Base-by-base conservation (phyloP, 2,329 filamentous ascomycete species). In the Penicillium paneum region DNA sequence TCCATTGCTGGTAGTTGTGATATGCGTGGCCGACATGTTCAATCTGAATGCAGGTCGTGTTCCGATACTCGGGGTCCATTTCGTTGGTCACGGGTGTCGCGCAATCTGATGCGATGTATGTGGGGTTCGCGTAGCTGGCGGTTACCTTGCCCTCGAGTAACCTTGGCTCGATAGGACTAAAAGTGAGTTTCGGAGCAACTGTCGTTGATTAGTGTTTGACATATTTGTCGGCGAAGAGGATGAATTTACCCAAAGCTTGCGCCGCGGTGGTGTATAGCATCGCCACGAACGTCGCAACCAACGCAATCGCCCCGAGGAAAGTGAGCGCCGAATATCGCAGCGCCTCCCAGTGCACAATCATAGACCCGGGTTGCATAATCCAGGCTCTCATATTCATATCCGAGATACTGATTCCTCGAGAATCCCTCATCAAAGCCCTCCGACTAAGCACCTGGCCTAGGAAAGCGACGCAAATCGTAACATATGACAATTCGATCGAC, bases 381-480 rank as follows among this genome's bases (percentile, higher is more conserved):
- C 89, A 93, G 40, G 81, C 81, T 43, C 89, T 81, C 87, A 93
- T 91, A 15, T 82, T 86, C 76, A 92, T 83, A 65, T 93, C 89
- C 0, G 89, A 86, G 15, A 93, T 79, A 0, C 84, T 90, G 54
- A 92, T 81, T 2, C 89, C 89, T 3, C 76, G 74, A 0, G 83
- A 81, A 8, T 79, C 76, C 50, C 79, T 81, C 24, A 80, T 79
- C 52, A 90, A 81, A 0, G 89, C 86, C 51, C 87, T 77, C 19
- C 87, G 79, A n/a, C 83, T 90, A 15, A 93, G 73, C 0, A 88
- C 81, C 67, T 94, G 90, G 0, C 90, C 90, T 0, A 92, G 68
- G 51, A 89, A 89, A 0, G 86, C 82, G 1, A 92, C 86, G 56
- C 90, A 89, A 0, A 90, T 85, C 0, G 89, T 90, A 3, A 90